Evolutionary conservation across 1,139 yeast species (phyloP), one percentile per base, ranked within the genome.

Genomic region (Geotrichum bryndzae): DNA sequence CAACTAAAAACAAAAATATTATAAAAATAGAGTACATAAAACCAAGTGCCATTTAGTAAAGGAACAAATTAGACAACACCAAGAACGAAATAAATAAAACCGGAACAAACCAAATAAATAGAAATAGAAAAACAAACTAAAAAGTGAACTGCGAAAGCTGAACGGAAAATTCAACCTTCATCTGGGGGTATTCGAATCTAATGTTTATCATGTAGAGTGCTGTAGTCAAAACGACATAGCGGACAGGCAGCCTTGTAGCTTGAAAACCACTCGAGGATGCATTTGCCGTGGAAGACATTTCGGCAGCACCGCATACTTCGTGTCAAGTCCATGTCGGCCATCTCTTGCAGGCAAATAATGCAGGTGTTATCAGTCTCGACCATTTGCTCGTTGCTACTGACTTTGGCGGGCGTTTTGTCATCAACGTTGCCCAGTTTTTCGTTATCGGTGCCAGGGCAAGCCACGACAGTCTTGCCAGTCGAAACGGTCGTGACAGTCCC

Each of bases 191-290:
- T 8, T 41, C 8, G 23, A 25, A 15, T 22, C 31, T 31, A 11
- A 25, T 11, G 7, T 18, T 29, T 54, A 22, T 53, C 51, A 41
- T 58, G 61, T 22, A 58, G 35, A 13, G 29, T 25, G 31, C 50
- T 38, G 35, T 31, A 56, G 23, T 59, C 61, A 52, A 51, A 45
- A 1, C 61, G 56, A 41, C 63, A 60, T 18, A 60, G 51, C 3
- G 63, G 63, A 25, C 63, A 60, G 8, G 41, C 60, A 31, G 63
- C 60, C 29, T 60, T 60, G 45, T 57, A 52, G 18, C 56, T 45
- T 5, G 54, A 55, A 8, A 60, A 38, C 63, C 63, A 60, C 31
- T 54, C 56, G 8, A 54, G 38, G 23, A 60, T 57, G 50, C 63
- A 60, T 5, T 50, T 29, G 10, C 58, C 51, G 27, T 60, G 63